phyloP scores from a whole-genome alignment of 2,329 filamentous ascomycete genomes.

The Verticillium dahliae region DNA sequence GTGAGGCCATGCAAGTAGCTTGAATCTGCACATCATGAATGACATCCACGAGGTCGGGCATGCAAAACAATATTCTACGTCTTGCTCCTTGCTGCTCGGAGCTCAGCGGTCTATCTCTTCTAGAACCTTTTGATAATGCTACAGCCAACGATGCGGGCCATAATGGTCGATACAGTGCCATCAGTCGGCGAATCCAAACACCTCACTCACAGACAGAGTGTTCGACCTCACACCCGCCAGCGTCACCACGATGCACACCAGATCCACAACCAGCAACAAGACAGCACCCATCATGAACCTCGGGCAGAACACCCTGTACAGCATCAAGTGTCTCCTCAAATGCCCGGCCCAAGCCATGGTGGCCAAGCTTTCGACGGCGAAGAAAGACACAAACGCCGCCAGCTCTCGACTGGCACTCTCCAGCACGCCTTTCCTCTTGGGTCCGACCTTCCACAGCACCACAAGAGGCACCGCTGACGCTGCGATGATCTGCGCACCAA shows the following conservation, averaged over 20 bases:
- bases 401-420: conserved; percentile 65
- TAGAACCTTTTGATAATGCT: not conserved
- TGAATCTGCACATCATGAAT: too few relatives aligned
- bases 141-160: not conserved
- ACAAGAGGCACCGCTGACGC: conserved; percentile 73
- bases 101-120: too few relatives aligned
- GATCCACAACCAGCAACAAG: conserved; percentile 68
- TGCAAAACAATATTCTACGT: too few relatives aligned
- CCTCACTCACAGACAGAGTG: conserved; percentile 70
- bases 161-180: not conserved
- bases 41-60: too few relatives aligned
- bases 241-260: conserved; percentile 65
- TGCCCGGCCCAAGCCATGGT: conserved; percentile 89
- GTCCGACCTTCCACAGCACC: conserved; percentile 82
- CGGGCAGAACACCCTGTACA: conserved; percentile 89
- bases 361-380: conserved; percentile 73
- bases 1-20: too few relatives aligned
- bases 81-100: too few relatives aligned
- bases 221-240: conserved; percentile 70
- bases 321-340: conserved; percentile 86
- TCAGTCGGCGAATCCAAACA: conserved; percentile 73
- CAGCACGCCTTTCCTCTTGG: conserved; percentile 63
- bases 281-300: conserved; percentile 78
- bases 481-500: conserved; percentile 81
- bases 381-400: conserved; percentile 72